Conservation (phyloP, 176 grass and related monocot genomes). For the Triticum dicoccoides region DNA sequence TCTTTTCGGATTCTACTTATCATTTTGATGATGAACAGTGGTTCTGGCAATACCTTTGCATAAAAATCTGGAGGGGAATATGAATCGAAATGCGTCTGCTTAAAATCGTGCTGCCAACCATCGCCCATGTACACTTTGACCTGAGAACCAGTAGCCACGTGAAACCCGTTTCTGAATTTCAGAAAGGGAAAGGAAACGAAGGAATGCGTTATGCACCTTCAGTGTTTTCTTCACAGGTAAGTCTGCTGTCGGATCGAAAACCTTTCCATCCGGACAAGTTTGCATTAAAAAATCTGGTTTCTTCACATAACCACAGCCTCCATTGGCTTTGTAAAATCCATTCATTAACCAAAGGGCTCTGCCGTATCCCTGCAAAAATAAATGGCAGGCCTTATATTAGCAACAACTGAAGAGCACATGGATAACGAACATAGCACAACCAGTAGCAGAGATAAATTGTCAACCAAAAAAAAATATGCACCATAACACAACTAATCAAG, state of each 20-base stretch:
- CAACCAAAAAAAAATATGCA: background rate
- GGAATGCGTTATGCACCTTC: constrained; percentile 4
- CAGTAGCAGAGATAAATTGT: background rate
- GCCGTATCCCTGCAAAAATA: constrained; percentile 68
- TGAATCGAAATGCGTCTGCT: constrained; percentile 73
- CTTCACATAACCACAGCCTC: constrained; percentile 84
- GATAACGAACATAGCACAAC: background rate
- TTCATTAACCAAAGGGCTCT: constrained; percentile 96
- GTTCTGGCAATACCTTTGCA: constrained; percentile 46
- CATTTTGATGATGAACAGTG: background rate
- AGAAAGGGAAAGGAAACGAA: background rate
- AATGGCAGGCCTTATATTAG: background rate
- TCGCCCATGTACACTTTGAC: constrained; percentile 96
- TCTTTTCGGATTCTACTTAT: constrained; percentile 29
- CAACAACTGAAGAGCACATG: background rate
- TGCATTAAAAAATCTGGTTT: constrained; percentile 94
- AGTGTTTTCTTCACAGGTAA: constrained; percentile 81
- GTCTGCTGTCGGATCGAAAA: constrained; percentile 71
- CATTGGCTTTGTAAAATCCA: constrained; percentile 89
- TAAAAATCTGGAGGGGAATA: constrained; percentile 98
- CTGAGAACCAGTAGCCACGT: constrained; percentile 28
- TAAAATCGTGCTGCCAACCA: constrained; percentile 83
- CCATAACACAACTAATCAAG: background rate
- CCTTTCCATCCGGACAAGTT: constrained; percentile 64
- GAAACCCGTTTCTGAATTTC: constrained; percentile 11